A percentile compares a stretch with the other conserved stretches of the same genome.
Conservation (phyloP, 1,139 yeast species). For the Zygosaccharomyces pseudobailii region DNA sequence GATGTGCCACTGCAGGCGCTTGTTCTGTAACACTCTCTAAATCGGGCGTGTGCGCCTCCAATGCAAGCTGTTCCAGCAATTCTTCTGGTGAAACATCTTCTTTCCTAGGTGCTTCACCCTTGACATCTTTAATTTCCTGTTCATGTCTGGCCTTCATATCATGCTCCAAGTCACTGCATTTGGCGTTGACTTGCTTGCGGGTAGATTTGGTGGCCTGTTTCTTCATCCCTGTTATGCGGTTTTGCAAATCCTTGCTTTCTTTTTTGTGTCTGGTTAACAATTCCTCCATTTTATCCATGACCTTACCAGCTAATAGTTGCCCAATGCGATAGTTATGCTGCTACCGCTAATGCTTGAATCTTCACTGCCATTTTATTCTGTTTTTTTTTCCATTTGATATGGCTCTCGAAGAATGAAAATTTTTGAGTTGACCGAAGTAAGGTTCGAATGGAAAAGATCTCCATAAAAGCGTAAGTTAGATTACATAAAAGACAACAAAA, state of each 20-base stretch:
- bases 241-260: slow-evolving; percentile 61
- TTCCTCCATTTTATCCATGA: slow-evolving; percentile 40
- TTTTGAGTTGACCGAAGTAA: neutral
- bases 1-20: slow-evolving; percentile 9
- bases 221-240: slow-evolving; percentile 67
- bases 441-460: neutral
- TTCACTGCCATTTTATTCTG: neutral
- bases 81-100: slow-evolving; percentile 59
- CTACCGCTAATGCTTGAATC: no score
- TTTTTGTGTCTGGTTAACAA: slow-evolving; percentile 59
- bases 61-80: slow-evolving; percentile 51
- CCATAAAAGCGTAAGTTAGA: no score
- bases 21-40: slow-evolving; percentile 12
- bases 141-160: slow-evolving; percentile 51
- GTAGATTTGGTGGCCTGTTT: slow-evolving; percentile 81
- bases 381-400: neutral
- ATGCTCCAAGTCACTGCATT: slow-evolving; percentile 56
- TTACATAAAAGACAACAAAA: no score
- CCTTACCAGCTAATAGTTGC: no score
- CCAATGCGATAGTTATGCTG: no score
- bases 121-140: slow-evolving; percentile 40
- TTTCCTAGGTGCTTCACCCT: slow-evolving; percentile 20
- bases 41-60: slow-evolving; percentile 26
- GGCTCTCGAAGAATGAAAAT: neutral
- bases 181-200: slow-evolving; percentile 51